Percentiles rank a stretch among this genome's conserved stretches.
Evolutionary conservation across 805 yeast species (phyloP).

Genomic region (Saccharomyces eubayanus): DNA sequence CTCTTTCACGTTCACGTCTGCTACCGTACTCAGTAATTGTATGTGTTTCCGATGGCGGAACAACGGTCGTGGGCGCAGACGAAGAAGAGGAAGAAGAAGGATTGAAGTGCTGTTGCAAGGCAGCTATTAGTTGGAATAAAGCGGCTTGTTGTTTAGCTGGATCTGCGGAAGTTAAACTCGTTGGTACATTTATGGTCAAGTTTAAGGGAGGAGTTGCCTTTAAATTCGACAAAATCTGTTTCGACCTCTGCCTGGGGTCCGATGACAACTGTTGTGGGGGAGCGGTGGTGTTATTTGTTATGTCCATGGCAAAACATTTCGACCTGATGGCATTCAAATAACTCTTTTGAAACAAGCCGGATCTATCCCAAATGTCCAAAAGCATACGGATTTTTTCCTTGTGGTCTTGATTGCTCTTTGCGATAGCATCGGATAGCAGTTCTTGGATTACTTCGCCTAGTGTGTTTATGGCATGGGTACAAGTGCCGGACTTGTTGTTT

Average conservation of each 20-base stretch:
- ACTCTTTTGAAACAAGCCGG: slow-evolving; percentile 61
- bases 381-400: slow-evolving; percentile 72
- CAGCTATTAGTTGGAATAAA: slow-evolving; percentile 33
- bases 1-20: slow-evolving; percentile 29
- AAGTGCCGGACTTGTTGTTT: slow-evolving; percentile 60
- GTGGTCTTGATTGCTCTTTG: slow-evolving; percentile 47
- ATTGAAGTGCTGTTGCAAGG: slow-evolving; percentile 19
- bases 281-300: slow-evolving; percentile 33
- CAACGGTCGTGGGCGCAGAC: slow-evolving; percentile 6
- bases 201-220: slow-evolving; percentile 4
- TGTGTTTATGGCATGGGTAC: slow-evolving; percentile 61
- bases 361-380: slow-evolving; percentile 87
- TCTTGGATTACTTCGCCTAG: slow-evolving; percentile 57
- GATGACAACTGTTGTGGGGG: slow-evolving; percentile 35
- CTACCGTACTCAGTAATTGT: slow-evolving; percentile 27
- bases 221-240: slow-evolving; percentile 25
- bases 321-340: slow-evolving; percentile 47
- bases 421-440: slow-evolving; percentile 54
- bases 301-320: slow-evolving; percentile 40
- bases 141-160: slow-evolving; percentile 35
- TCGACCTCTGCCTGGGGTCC: slow-evolving; percentile 28
- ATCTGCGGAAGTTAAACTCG: slow-evolving; percentile 19
- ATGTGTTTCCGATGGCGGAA: slow-evolving; percentile 12
- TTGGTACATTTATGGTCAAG: slow-evolving; percentile 19
- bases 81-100: slow-evolving; percentile 1